Evolutionary conservation across 352 stramenopile species (phyloP), one percentile per base, ranked within the genome.

Genomic region (Pythium brachiatum): DNA sequence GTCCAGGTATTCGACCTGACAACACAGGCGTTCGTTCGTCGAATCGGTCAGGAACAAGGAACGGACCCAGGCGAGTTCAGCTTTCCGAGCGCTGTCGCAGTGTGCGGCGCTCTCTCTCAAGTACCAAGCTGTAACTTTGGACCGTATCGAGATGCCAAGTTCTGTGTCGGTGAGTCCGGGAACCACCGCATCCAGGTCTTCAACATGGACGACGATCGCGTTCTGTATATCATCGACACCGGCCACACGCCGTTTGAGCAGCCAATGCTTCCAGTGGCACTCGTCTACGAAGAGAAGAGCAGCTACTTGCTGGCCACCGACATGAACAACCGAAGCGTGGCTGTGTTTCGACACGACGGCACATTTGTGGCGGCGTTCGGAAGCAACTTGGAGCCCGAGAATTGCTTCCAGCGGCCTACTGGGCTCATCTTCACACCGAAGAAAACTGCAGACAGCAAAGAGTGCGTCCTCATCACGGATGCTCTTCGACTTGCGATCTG

Each of bases 181-280:
- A 89, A 86, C 53, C 69, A 72, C 27, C 81, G 81, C 20, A 59
- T 90, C 9, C 81, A 90, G 47, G 53, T 90, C 3, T 70, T 88
- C 31, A 53, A 48, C 29, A 48, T 90, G 7, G 8, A 46, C 12
- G 53, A 54, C 15, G 39, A 80, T 11, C 46, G 76, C 16, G 38
- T 83, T 1, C 23, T 90, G 1, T 66, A 73, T 36, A 61, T 70
- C 13, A 65, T 78, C 12, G 36, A 60, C 21, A 39, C 48, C 0
- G 13, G 53, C 7, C 27, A 53, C 34, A 86, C 74, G 7, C 73
- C 78, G 50, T 80, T 88, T 53, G 69, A 82, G 20, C 60, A 70
- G 4, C 72, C 69, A 15, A 51, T 90, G 53, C 55, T 75, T 29
- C 74, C 77, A 8, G 38, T 75, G 20, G 69, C 68, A 0, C 65